phyloP scores from a whole-genome alignment of 768 basidiomycete genomes.

The Rhizopogon roseolus region DNA sequence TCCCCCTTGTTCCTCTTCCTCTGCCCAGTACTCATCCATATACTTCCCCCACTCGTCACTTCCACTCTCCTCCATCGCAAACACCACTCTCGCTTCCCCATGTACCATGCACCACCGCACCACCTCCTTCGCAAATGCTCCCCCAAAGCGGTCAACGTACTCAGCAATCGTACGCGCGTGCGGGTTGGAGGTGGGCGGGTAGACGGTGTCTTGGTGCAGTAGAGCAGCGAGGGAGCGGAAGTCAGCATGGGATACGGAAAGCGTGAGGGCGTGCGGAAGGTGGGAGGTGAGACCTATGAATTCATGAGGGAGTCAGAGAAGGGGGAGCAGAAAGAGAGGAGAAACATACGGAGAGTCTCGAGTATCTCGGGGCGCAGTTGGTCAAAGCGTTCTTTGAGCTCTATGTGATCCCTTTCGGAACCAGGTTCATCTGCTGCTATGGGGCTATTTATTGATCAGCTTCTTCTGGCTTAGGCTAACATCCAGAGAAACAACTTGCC shows the following conservation, averaged over 20 bases:
- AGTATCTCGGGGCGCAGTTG: constrained; percentile 73
- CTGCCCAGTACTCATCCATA: constrained; percentile 66
- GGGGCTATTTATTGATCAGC: constrained; percentile 28
- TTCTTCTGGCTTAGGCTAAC: neutral
- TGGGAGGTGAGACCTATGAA: constrained; percentile 60
- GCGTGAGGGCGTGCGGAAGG: constrained; percentile 64
- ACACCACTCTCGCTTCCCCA: constrained; percentile 78
- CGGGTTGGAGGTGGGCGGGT: constrained; percentile 60
- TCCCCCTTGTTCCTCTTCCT: constrained; percentile 30
- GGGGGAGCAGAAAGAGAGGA: neutral
- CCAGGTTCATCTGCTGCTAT: constrained; percentile 43
- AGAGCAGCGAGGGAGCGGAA: constrained; percentile 82
- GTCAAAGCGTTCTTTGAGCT: constrained; percentile 63
- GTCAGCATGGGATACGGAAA: constrained; percentile 86
- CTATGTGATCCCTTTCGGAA: constrained; percentile 50
- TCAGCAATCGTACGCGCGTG: constrained; percentile 54
- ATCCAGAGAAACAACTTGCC: constrained; percentile 29
- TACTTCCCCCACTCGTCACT: constrained; percentile 42
- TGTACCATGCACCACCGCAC: constrained; percentile 92
- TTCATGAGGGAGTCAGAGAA: neutral
- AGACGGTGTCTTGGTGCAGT: constrained; percentile 66
- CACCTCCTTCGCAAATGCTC: constrained; percentile 84
- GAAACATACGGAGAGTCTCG: constrained; percentile 67
- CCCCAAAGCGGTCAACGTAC: constrained; percentile 76
- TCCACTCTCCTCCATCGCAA: constrained; percentile 58